phyloP scores from a whole-genome alignment of 257 asterid species.

The Capsicum chinense region DNA sequence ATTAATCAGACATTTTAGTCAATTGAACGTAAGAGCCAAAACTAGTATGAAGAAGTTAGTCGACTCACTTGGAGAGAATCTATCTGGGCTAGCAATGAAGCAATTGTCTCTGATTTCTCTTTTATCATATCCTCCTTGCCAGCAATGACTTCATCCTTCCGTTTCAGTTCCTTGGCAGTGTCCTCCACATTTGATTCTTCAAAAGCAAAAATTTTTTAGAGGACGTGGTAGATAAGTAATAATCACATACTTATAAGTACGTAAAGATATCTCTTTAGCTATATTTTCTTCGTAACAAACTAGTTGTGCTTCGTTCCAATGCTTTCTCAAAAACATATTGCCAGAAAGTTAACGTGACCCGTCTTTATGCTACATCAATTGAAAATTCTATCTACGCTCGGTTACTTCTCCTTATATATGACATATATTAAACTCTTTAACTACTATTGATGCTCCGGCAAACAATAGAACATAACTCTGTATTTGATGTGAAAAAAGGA shows the following conservation, averaged over 20 bases:
- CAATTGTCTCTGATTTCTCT: conserved; percentile 63
- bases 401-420: not conserved
- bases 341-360: not conserved
- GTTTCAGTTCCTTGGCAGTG: conserved; percentile 60
- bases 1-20: not conserved
- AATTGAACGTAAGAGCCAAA: not conserved
- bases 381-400: not conserved
- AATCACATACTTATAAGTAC: not conserved
- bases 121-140: conserved; percentile 66
- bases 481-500: not conserved
- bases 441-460: not conserved
- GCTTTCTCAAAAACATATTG: not conserved
- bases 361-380: not conserved
- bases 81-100: conserved; percentile 68
- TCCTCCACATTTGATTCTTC: conserved; percentile 68
- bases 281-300: not conserved
- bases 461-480: not conserved
- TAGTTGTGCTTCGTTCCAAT: not conserved
- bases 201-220: conserved; percentile 35
- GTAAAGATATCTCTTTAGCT: not conserved
- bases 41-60: conserved; percentile 7
- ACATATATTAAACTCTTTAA: not conserved
- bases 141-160: conserved; percentile 64
- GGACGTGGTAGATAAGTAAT: not conserved
- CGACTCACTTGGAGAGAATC: conserved; percentile 74